phyloP scores from a whole-genome alignment of 768 basidiomycete genomes.

The Pseudohyphozyma bogoriensis region DNA sequence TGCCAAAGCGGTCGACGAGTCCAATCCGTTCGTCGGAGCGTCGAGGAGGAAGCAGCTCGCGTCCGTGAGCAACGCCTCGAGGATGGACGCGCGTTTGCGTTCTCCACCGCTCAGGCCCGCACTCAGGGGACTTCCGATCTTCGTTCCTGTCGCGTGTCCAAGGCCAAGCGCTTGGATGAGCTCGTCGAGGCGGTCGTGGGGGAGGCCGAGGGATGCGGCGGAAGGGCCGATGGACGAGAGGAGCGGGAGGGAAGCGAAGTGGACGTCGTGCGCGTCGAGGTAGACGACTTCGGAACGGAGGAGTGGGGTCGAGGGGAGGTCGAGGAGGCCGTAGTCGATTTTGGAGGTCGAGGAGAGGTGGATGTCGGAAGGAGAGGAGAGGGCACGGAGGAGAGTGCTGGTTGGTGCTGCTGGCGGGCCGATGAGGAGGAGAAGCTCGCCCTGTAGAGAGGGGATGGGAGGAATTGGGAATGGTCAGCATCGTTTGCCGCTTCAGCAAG shows the following conservation, averaged over 20 bases:
- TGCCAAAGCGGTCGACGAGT: slow-evolving; percentile 70
- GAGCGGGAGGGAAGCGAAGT: slow-evolving; percentile 43
- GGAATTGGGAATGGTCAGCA: not conserved
- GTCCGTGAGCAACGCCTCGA: slow-evolving; percentile 40
- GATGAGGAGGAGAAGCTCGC: slow-evolving; percentile 21
- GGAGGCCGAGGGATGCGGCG: slow-evolving; percentile 45
- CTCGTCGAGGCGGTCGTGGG: slow-evolving; percentile 41
- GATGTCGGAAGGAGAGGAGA: slow-evolving; percentile 13
- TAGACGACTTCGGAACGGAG: slow-evolving; percentile 40
- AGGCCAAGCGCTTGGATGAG: slow-evolving; percentile 65
- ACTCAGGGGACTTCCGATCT: slow-evolving; percentile 67
- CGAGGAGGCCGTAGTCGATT: slow-evolving; percentile 24
- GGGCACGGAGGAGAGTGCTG: slow-evolving; percentile 9
- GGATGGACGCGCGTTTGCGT: slow-evolving; percentile 44
- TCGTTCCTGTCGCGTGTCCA: slow-evolving; percentile 56
- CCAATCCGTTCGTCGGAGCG: slow-evolving; percentile 67
- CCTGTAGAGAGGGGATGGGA: slow-evolving; percentile 9
- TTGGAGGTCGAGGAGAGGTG: slow-evolving; percentile 11
- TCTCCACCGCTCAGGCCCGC: slow-evolving; percentile 46
- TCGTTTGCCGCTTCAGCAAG: not conserved
- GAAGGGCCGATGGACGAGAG: slow-evolving; percentile 46
- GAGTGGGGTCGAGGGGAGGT: slow-evolving; percentile 1
- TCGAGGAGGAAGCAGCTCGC: slow-evolving; percentile 39
- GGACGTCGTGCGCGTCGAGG: slow-evolving; percentile 40
- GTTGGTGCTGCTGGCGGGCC: slow-evolving; percentile 20